Conservation (phyloP, 306 rosid species). For the Astragalus glycyphyllos region DNA sequence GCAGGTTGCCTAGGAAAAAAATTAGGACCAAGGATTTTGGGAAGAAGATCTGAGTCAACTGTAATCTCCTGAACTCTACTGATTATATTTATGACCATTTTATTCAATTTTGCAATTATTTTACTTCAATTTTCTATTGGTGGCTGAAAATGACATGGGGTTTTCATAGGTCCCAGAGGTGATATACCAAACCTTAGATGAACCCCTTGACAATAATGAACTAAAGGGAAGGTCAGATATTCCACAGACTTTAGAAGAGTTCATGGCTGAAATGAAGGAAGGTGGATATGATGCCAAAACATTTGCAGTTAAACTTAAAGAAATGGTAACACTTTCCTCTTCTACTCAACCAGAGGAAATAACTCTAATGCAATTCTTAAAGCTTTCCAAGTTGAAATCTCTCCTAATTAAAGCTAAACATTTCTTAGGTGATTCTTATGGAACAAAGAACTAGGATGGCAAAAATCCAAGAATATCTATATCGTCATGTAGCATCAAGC, state of each 20-base stretch:
- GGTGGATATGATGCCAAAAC: constrained; percentile 71
- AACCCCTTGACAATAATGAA: constrained; percentile 71
- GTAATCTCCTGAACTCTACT: constrained; percentile 58
- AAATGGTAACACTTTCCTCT: constrained; percentile 62
- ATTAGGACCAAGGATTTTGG: constrained; percentile 86
- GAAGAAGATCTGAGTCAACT: constrained; percentile 69
- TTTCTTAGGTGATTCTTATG: constrained; percentile 67
- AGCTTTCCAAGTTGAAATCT: constrained; percentile 24
- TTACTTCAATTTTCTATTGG: constrained; percentile 24
- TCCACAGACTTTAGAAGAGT: constrained; percentile 86
- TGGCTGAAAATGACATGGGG: constrained; percentile 43
- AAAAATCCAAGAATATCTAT: constrained; percentile 93
- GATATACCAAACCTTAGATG: constrained; percentile 76
- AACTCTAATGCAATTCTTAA: not conserved
- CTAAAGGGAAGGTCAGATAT: constrained; percentile 77
- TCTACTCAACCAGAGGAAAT: constrained; percentile 2
- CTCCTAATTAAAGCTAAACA: constrained; percentile 22
- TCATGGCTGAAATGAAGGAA: constrained; percentile 75
- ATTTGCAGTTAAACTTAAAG: constrained; percentile 89
- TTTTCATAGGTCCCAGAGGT: constrained; percentile 88
- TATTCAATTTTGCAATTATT: constrained; percentile 22
- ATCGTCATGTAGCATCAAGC: constrained; percentile 97
- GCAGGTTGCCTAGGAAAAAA: constrained; percentile 94
- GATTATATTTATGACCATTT: not conserved
- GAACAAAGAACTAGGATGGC: constrained; percentile 92